Percentiles rank a stretch among this genome's conserved stretches.
Conservation (phyloP, 768 basidiomycete genomes). For the Gymnopilus junonius region DNA sequence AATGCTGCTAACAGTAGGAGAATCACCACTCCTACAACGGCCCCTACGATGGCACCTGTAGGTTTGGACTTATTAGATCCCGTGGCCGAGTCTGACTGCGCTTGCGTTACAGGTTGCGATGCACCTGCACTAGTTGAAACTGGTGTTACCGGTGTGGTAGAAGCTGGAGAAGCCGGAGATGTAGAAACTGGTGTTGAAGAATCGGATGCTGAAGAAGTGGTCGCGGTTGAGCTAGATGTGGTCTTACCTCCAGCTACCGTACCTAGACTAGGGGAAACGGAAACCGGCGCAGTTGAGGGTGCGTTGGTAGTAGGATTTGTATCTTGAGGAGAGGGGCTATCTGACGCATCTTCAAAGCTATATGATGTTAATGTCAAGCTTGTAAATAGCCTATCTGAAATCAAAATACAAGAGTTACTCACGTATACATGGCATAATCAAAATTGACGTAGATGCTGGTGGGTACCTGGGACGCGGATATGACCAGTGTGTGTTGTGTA, state of each 20-base stretch:
- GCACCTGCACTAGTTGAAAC: neutral
- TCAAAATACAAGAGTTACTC: conserved; percentile 11
- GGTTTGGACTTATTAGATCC: neutral
- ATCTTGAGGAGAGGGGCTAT: neutral
- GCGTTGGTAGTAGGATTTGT: too few species aligned
- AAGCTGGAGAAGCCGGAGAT: too few species aligned
- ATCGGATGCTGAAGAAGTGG: too few species aligned
- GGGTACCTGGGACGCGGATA: conserved; percentile 33
- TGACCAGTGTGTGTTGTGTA: conserved; percentile 30
- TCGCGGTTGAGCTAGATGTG: too few species aligned
- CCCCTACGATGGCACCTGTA: conserved; percentile 10
- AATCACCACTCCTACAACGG: neutral
- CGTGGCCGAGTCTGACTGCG: neutral
- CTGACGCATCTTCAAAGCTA: conserved; percentile 13
- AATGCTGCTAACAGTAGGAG: neutral
- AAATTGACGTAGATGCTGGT: conserved; percentile 38
- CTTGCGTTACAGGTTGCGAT: neutral
- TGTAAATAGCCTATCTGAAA: neutral
- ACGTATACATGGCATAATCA: conserved; percentile 49
- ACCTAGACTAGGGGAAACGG: neutral
- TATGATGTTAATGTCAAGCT: neutral
- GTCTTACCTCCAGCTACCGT: neutral
- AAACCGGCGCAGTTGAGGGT: too few species aligned
- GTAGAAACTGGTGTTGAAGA: too few species aligned
- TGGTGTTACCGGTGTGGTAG: neutral